Evolutionary conservation across 345 rosid species (phyloP).

Genomic region (Ailanthus altissimus): DNA sequence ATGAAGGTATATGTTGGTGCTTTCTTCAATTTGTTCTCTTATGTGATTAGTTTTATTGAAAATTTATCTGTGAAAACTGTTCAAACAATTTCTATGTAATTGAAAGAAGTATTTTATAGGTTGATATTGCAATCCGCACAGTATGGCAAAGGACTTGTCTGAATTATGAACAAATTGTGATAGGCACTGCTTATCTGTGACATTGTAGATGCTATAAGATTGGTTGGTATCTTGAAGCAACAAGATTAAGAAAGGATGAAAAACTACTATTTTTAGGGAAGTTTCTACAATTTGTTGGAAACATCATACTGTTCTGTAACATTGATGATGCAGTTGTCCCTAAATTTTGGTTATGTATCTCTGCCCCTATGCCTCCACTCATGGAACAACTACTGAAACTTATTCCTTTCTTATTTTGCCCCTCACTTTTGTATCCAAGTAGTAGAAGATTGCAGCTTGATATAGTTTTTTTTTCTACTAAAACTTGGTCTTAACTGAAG

Average conservation of each 20-base stretch:
- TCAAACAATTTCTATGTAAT: background rate
- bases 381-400: background rate
- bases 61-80: background rate
- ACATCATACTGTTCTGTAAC: background rate
- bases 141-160: background rate
- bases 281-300: background rate
- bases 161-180: background rate
- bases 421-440: background rate
- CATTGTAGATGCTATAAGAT: background rate
- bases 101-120: background rate
- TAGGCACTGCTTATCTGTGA: background rate
- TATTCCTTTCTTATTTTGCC: background rate
- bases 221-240: slow-evolving; percentile 3
- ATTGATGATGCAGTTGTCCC: background rate
- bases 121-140: background rate
- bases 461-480: background rate
- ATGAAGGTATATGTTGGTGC: background rate
- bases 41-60: background rate
- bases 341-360: background rate
- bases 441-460: background rate
- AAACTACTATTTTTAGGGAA: background rate
- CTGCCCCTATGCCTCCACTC: background rate
- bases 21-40: background rate
- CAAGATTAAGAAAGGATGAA: background rate
- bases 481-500: background rate